Percentiles rank a stretch among this genome's conserved stretches.
Conservation (phyloP, 768 basidiomycete genomes). For the Macrolepiota dolichaula region DNA sequence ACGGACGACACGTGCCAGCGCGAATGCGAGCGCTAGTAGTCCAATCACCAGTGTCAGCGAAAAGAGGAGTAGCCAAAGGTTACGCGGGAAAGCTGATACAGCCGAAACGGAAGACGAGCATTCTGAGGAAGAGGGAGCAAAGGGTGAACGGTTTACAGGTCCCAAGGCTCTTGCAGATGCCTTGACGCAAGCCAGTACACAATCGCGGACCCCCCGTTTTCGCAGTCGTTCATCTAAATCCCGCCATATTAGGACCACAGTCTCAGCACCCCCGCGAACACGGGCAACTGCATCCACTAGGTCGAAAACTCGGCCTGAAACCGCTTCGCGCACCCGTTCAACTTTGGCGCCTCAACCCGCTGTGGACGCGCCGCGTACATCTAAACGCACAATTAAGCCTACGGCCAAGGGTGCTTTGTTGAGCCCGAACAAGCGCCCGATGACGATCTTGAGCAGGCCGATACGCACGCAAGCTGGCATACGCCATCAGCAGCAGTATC, state of each 20-base stretch:
- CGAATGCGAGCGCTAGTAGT: background rate
- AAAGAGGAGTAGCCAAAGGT: background rate
- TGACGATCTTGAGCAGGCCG: background rate
- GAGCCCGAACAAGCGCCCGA: background rate
- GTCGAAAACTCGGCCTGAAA: background rate
- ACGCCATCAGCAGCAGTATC: background rate
- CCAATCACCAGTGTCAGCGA: background rate
- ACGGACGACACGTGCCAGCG: background rate
- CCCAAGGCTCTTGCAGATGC: conserved; percentile 4
- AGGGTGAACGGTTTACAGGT: background rate
- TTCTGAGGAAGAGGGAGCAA: background rate
- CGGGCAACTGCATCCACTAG: background rate
- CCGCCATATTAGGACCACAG: background rate
- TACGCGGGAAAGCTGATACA: background rate
- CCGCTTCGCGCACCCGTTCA: background rate
- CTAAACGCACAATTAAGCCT: conserved; percentile 5
- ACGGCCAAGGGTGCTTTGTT: background rate
- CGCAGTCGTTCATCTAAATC: background rate
- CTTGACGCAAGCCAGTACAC: conserved; percentile 1
- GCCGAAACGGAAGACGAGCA: conserved; percentile 1
- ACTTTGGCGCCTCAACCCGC: background rate
- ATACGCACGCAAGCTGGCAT: background rate
- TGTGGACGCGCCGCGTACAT: background rate
- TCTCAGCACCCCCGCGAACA: background rate
- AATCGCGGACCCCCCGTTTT: background rate